Evolutionary conservation across 306 rosid genomes (phyloP).

Genomic region (Prinsepia uniflora): DNA sequence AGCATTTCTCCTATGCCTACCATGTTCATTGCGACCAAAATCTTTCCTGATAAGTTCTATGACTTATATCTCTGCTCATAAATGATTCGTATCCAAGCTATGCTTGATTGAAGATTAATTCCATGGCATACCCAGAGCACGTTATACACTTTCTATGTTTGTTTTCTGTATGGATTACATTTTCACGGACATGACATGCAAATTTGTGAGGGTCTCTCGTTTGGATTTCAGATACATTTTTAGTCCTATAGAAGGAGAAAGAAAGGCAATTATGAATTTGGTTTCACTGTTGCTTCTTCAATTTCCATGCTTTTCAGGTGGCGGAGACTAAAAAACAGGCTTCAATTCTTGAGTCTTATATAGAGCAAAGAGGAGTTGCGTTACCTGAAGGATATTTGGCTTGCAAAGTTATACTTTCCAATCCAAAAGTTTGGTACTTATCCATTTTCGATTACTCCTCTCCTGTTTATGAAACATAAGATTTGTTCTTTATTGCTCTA

Average conservation of each 20-base stretch:
- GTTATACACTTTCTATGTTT: not conserved
- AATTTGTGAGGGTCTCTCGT: not conserved
- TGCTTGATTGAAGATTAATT: not conserved
- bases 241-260: not conserved
- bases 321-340: constrained; percentile 18
- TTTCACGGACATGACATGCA: not conserved
- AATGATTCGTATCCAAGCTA: not conserved
- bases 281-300: not conserved
- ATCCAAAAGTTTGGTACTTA: no score
- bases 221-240: not conserved
- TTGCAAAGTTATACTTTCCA: no score
- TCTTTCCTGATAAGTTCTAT: no score
- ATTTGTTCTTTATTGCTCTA: not conserved
- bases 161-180: not conserved
- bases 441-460: no score
- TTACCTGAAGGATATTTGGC: no score
- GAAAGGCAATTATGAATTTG: not conserved
- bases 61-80: not conserved
- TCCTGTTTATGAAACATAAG: no score
- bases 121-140: not conserved
- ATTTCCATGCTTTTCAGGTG: constrained; percentile 43
- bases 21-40: not conserved
- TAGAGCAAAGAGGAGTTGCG: no score
- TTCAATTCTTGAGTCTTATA: no score
- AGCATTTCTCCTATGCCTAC: not conserved